Conservation (phyloP, 2,329 filamentous ascomycete species). For the Alternaria sp. region DNA sequence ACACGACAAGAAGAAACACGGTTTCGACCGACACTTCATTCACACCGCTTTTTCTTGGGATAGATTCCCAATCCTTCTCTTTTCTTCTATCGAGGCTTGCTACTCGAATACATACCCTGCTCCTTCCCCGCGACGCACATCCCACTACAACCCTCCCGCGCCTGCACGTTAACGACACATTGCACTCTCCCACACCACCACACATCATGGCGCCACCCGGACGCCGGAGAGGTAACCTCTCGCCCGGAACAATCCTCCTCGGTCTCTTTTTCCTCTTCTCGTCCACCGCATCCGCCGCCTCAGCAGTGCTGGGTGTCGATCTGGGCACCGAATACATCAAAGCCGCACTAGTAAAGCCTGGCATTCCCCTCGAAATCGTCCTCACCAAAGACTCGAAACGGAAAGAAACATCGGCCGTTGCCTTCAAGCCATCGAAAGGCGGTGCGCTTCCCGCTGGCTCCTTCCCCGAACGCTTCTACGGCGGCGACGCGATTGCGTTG, state of each 20-base stretch:
- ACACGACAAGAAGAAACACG: constrained; percentile 29
- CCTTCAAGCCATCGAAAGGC: constrained; percentile 85
- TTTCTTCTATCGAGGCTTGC: constrained; percentile 15
- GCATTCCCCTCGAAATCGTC: constrained; percentile 96
- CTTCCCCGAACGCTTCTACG: constrained; percentile 91
- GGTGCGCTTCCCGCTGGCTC: constrained; percentile 63
- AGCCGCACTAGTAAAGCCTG: constrained; percentile 92
- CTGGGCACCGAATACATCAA: constrained; percentile 98
- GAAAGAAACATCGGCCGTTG: constrained; percentile 90
- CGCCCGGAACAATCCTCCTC: constrained; percentile 59
- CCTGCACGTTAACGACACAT: constrained; percentile 12
- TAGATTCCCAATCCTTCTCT: constrained; percentile 38
- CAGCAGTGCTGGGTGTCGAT: constrained; percentile 90
- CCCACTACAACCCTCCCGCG: constrained; percentile 28
- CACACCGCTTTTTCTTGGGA: constrained; percentile 26
- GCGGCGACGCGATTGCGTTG: constrained; percentile 88
- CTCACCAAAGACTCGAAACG: constrained; percentile 96
- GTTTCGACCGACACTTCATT: constrained; percentile 18
- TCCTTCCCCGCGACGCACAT: constrained; percentile 31
- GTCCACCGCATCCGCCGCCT: constrained; percentile 66
- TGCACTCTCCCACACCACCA: constrained; percentile 22
- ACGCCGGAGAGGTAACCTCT: constrained; percentile 50
- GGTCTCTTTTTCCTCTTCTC: constrained; percentile 63
- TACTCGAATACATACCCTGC: constrained; percentile 15
- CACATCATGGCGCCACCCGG: constrained; percentile 58